A percentile compares a stretch with the other conserved stretches of the same genome.
Conservation (phyloP, 78 protist genomes). For the Dictyostelium firmibasis region DNA sequence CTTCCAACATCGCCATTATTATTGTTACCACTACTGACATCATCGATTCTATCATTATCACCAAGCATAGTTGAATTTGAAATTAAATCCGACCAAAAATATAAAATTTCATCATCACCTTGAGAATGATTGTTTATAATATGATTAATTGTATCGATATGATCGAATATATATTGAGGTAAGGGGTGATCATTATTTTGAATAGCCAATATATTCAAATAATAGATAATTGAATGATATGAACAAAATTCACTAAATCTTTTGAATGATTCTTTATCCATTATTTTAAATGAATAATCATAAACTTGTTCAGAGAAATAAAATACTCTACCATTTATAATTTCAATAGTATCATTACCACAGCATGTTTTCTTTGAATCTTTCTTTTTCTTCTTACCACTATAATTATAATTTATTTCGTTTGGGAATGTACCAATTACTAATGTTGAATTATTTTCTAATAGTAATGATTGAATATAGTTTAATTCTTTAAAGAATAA, state of each 20-base stretch:
- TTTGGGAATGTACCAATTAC: neutral
- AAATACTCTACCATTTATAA: neutral
- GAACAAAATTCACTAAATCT: neutral
- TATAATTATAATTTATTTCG: neutral
- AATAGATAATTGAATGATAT: neutral
- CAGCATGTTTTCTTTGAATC: neutral
- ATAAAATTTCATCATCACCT: neutral
- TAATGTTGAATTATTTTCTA: neutral
- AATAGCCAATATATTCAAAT: neutral
- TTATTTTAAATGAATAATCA: neutral
- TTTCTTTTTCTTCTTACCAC: no score
- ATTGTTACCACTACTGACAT: no score
- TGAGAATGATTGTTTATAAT: neutral
- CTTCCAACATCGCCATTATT: no score
- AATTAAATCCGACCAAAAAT: neutral
- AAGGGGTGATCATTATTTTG: neutral
- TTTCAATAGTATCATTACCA: neutral
- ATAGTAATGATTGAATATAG: neutral
- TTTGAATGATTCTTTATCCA: neutral
- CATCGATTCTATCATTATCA: no score
- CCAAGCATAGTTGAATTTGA: neutral
- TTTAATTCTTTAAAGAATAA: neutral
- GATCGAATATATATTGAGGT: neutral
- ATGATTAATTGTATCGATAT: neutral
- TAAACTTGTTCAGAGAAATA: neutral